Conservation (phyloP, 2,329 filamentous ascomycete species). For the Aspergillus versicolor region DNA sequence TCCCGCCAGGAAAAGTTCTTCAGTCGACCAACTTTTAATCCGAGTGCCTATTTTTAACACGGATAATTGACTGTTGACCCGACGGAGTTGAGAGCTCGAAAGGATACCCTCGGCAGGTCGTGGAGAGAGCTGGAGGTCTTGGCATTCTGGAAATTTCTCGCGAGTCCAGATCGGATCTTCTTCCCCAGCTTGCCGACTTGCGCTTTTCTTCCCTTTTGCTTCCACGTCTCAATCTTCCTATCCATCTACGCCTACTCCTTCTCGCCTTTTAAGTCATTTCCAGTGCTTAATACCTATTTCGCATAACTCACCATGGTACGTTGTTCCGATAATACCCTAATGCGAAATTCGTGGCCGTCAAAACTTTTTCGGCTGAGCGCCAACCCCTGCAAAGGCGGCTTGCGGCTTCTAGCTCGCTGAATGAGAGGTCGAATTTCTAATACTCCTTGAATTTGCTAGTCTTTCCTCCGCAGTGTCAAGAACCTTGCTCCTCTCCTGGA, state of each 20-base stretch:
- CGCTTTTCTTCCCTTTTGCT: slow-evolving; percentile 31
- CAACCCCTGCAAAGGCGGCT: neutral
- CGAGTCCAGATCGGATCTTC: slow-evolving; percentile 34
- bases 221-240: slow-evolving; percentile 23
- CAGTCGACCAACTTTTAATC: neutral
- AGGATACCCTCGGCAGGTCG: slow-evolving; percentile 32
- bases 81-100: neutral
- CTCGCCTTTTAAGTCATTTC: slow-evolving; percentile 2
- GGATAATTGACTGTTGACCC: neutral
- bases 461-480: slow-evolving; percentile 89
- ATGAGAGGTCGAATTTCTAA: neutral
- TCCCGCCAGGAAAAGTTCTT: neutral
- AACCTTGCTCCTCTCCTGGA: slow-evolving; percentile 93
- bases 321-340: slow-evolving; percentile 2
- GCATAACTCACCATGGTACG: slow-evolving; percentile 27
- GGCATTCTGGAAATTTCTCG: slow-evolving; percentile 49
- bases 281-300: slow-evolving; percentile 11
- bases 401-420: neutral
- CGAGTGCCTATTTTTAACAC: neutral
- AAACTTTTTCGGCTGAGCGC: slow-evolving; percentile 8
- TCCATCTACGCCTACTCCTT: slow-evolving; percentile 11
- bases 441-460: slow-evolving; percentile 22
- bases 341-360: slow-evolving; percentile 2
- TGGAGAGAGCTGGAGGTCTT: slow-evolving; percentile 34
- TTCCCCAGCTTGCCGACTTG: slow-evolving; percentile 24